Evolutionary conservation across 2,329 filamentous ascomycete genomes (phyloP).

Genomic region (Fusarium sp.): DNA sequence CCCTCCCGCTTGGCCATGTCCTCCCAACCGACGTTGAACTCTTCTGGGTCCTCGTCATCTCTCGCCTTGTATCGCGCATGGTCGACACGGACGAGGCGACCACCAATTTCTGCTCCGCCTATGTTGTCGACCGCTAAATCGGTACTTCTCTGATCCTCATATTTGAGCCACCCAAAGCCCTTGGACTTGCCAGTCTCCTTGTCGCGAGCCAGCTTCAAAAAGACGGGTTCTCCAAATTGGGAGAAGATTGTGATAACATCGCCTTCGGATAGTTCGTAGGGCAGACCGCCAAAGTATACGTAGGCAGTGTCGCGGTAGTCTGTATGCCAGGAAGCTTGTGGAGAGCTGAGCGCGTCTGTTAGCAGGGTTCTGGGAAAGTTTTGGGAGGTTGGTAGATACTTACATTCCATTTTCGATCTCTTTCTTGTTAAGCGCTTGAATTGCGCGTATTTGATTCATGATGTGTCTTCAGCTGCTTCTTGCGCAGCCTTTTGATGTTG

Average conservation of each 20-base stretch:
- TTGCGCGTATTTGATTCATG: slow-evolving; percentile 96
- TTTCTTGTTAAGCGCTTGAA: slow-evolving; percentile 91
- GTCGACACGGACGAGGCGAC: slow-evolving; percentile 85
- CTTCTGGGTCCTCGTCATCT: slow-evolving; percentile 78
- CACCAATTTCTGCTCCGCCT: slow-evolving; percentile 84
- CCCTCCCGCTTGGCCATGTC: slow-evolving; percentile 67
- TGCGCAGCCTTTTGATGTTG: neutral
- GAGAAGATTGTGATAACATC: slow-evolving; percentile 97
- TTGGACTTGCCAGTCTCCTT: slow-evolving; percentile 96
- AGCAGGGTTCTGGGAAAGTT: neutral
- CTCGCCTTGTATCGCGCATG: slow-evolving; percentile 91
- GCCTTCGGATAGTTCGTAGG: slow-evolving; percentile 92
- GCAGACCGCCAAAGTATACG: slow-evolving; percentile 93
- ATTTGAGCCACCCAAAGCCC: slow-evolving; percentile 96
- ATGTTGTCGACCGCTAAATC: slow-evolving; percentile 97
- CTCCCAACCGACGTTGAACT: slow-evolving; percentile 68
- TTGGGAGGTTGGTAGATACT: slow-evolving; percentile 48
- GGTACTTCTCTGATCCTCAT: slow-evolving; percentile 96
- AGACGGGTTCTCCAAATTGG: slow-evolving; percentile 94
- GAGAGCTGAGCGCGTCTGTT: slow-evolving; percentile 64
- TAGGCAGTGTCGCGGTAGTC: slow-evolving; percentile 99
- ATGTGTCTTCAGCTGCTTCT: slow-evolving; percentile 32
- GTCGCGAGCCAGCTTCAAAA: slow-evolving; percentile 91
- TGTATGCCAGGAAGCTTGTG: slow-evolving; percentile 93
- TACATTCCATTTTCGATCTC: slow-evolving; percentile 91